Evolutionary conservation across 2,329 filamentous ascomycete genomes (phyloP), one percentile per base, ranked within the genome.

Genomic region (Plenodomus biglobosus): DNA sequence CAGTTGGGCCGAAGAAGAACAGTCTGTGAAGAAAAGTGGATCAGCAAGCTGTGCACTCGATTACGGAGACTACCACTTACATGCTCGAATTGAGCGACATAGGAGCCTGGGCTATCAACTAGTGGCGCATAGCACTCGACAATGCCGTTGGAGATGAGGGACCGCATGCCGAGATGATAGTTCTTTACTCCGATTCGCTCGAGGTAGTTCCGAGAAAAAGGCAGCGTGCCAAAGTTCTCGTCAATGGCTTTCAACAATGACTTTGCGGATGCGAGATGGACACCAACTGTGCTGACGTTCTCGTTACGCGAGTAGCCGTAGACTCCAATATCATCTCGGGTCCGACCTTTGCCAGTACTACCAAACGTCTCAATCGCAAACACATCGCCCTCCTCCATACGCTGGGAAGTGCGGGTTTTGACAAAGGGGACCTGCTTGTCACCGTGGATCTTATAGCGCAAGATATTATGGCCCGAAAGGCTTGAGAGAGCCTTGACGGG

Each of bases 311-410:
- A 90, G 62, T 96, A 96, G 71, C 62, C 62, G 41, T 65, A 66
- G 8, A 68, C 48, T 18, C 81, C 70, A 69, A 89, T 85, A 70
- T 95, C 89, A 65, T 96, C 91, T 57, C 83, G 78, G 47, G 95
- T 86, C 62, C 87, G 86, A 56, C 89, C 92, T 67, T 89, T 91
- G 51, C 92, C 92, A 17, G 92, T 96, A 70, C 86, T 95, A 54
- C 92, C 92, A 69, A 96, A 96, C 0, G 92, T 96, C 76, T 96
- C 92, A 62, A 96, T 96, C 50, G 92, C 92, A 71, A 95, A 96
- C 21, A 91, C 84, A 64, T 96, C 92, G 36, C 91, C 91, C 75
- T 96, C 92, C 76, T 96, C 92, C 92, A 96, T 96, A 79, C 95
- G 95, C 48, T 90, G 94, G 66, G 84, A 83, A 64, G 95, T 90